These are phyloP conservation scores for Xylariales sp. DNA, from an alignment of 2,329 filamentous ascomycete species.

Conservation along the genomic window DNA sequence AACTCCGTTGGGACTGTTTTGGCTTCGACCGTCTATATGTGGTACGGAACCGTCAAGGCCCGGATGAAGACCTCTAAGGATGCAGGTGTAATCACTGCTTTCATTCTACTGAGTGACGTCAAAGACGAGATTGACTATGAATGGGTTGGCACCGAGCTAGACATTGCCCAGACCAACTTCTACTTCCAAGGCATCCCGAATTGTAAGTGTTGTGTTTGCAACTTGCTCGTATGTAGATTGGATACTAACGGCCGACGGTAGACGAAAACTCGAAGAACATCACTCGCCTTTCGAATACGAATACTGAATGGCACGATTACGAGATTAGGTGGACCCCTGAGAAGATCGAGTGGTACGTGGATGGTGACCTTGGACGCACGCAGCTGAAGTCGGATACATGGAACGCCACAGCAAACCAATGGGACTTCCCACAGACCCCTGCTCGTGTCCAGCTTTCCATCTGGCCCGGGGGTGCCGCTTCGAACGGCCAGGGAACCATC, in stretches of 20 bases:
- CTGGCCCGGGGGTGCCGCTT: slow-evolving; percentile 88
- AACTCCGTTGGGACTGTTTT: slow-evolving; percentile 88
- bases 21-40: slow-evolving; percentile 86
- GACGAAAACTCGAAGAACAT: slow-evolving; percentile 82
- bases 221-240: neutral
- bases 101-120: slow-evolving; percentile 93
- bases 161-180: slow-evolving; percentile 89
- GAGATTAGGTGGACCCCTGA: slow-evolving; percentile 94
- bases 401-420: slow-evolving; percentile 85
- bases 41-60: slow-evolving; percentile 94
- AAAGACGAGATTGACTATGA: slow-evolving; percentile 99
- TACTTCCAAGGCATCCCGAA: slow-evolving; percentile 94
- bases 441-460: slow-evolving; percentile 91
- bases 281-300: slow-evolving; percentile 73
- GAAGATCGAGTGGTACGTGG: slow-evolving; percentile 84
- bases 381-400: slow-evolving; percentile 83
- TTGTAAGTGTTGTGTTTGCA: slow-evolving; percentile 69
- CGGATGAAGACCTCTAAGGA: slow-evolving; percentile 87
- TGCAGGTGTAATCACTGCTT: slow-evolving; percentile 92
- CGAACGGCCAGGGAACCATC: slow-evolving; percentile 86
- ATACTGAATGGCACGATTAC: slow-evolving; percentile 85
- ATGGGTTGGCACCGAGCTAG: slow-evolving; percentile 84
- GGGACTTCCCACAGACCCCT: slow-evolving; percentile 90
- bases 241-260: slow-evolving; percentile 53
- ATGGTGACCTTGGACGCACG: slow-evolving; percentile 80